Evolutionary conservation across 805 yeast genomes (phyloP).

Genomic region (Suhomyces kilbournensis): DNA sequence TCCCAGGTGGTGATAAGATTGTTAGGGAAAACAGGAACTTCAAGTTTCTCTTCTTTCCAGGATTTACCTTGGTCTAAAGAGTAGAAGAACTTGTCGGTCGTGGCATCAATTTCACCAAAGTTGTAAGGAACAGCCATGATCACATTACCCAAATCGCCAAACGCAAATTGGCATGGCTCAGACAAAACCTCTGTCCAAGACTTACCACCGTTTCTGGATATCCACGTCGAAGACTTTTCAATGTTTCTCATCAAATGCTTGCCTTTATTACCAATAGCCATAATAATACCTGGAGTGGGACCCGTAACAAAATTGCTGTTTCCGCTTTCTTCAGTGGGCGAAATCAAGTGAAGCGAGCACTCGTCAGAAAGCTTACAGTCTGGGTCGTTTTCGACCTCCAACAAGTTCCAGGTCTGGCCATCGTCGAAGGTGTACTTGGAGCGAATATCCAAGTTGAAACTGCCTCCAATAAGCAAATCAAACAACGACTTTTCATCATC

Average conservation of each 20-base stretch:
- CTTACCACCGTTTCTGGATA: slow-evolving; percentile 77
- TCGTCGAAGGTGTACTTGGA: slow-evolving; percentile 49
- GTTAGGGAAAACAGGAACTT: slow-evolving; percentile 38
- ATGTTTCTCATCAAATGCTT: slow-evolving; percentile 14
- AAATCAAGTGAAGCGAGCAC: slow-evolving; percentile 47
- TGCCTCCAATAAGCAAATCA: slow-evolving; percentile 23
- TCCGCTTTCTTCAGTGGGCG: slow-evolving; percentile 35
- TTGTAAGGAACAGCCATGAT: slow-evolving; percentile 54
- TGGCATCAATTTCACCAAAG: slow-evolving; percentile 21
- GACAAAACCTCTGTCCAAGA: slow-evolving; percentile 61
- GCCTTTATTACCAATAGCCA: slow-evolving; percentile 35
- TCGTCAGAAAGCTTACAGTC: slow-evolving; percentile 42
- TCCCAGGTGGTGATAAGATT: slow-evolving; percentile 59
- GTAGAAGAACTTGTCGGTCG: slow-evolving; percentile 39
- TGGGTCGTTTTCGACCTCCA: slow-evolving; percentile 45
- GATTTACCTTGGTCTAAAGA: slow-evolving; percentile 73
- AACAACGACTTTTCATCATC: slow-evolving; percentile 17
- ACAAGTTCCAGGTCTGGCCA: slow-evolving; percentile 52
- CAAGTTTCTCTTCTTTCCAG: slow-evolving; percentile 56
- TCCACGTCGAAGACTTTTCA: slow-evolving; percentile 43
- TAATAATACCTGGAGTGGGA: slow-evolving; percentile 52
- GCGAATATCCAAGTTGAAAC: slow-evolving; percentile 13
- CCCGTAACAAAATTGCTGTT: slow-evolving; percentile 44
- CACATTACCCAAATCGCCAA: slow-evolving; percentile 79
- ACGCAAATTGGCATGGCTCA: slow-evolving; percentile 51